Evolutionary conservation across 495 filamentous ascomycete species (phyloP).

Genomic region (Darksidea phi): DNA sequence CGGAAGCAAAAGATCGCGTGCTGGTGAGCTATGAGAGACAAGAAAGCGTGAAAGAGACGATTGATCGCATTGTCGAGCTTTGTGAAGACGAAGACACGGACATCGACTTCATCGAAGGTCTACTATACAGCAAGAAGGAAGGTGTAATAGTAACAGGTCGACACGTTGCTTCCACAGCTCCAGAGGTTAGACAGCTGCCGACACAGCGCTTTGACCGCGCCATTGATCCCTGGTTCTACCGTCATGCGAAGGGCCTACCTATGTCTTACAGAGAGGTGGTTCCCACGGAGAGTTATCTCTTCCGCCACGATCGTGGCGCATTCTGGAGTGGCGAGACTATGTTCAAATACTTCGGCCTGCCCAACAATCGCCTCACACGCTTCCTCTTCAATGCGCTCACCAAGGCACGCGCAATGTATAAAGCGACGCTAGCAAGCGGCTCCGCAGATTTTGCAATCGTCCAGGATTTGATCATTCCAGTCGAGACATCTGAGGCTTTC

Average conservation of each 20-base stretch:
- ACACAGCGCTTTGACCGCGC: slow-evolving; percentile 29
- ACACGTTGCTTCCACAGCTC: slow-evolving; percentile 42
- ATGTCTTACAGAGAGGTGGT: slow-evolving; percentile 47
- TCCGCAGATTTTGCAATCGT: slow-evolving; percentile 49
- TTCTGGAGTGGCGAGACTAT: slow-evolving; percentile 60
- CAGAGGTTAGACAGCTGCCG: not conserved
- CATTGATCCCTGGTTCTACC: slow-evolving; percentile 40
- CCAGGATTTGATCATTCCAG: slow-evolving; percentile 56
- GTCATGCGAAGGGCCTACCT: slow-evolving; percentile 25
- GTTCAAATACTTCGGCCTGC: slow-evolving; percentile 55
- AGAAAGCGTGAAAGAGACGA: too few relatives aligned
- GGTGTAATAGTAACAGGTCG: slow-evolving; percentile 54
- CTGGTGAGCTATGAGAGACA: too few relatives aligned
- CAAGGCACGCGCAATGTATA: slow-evolving; percentile 61
- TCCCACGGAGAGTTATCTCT: slow-evolving; percentile 57
- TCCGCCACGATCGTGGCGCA: slow-evolving; percentile 60
- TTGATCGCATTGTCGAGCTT: too few relatives aligned
- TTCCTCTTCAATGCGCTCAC: slow-evolving; percentile 60
- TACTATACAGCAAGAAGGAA: slow-evolving; percentile 44
- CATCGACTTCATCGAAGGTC: not conserved
- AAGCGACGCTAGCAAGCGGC: slow-evolving; percentile 52
- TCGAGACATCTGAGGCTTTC: slow-evolving; percentile 45
- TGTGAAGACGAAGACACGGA: not conserved
- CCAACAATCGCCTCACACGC: slow-evolving; percentile 57
- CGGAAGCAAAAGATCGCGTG: too few relatives aligned